Conservation (phyloP, 208 protist species). For the Wallacemonas sp. region DNA sequence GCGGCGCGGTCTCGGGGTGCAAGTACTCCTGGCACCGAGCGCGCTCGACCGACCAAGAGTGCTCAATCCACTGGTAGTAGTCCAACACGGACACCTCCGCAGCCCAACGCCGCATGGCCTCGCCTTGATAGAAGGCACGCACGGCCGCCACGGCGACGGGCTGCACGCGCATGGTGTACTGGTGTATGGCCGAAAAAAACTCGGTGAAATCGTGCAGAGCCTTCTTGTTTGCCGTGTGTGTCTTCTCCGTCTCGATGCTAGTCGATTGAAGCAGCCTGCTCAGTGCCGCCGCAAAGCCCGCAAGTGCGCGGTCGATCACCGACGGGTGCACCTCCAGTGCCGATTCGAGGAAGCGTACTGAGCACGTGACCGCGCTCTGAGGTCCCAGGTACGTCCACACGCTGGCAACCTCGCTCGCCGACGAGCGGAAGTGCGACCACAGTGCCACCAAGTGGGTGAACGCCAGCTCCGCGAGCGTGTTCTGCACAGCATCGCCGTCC, state of each 20-base stretch:
- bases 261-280: constrained; percentile 2
- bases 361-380: constrained; percentile 34
- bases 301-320: constrained; percentile 40
- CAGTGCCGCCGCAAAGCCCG: constrained; percentile 26
- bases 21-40: constrained; percentile 38
- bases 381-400: constrained; percentile 61
- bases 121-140: constrained; percentile 26
- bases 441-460: constrained; percentile 33
- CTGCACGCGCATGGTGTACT: constrained; percentile 51
- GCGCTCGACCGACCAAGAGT: constrained; percentile 27
- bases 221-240: not conserved
- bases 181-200: constrained; percentile 38
- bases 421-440: constrained; percentile 41
- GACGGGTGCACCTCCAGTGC: constrained; percentile 30
- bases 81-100: constrained; percentile 16
- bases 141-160: constrained; percentile 33
- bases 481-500: constrained; percentile 2
- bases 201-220: constrained; percentile 40
- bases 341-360: constrained; percentile 13
- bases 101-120: constrained; percentile 26
- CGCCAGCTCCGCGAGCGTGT: constrained; percentile 4
- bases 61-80: constrained; percentile 41
- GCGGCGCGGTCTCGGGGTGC: constrained; percentile 26
- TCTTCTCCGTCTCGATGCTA: not conserved
- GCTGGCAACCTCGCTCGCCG: constrained; percentile 33